phyloP scores from a whole-genome alignment of 1,139 yeast species.

The Hyphopichia pseudoburtonii region DNA sequence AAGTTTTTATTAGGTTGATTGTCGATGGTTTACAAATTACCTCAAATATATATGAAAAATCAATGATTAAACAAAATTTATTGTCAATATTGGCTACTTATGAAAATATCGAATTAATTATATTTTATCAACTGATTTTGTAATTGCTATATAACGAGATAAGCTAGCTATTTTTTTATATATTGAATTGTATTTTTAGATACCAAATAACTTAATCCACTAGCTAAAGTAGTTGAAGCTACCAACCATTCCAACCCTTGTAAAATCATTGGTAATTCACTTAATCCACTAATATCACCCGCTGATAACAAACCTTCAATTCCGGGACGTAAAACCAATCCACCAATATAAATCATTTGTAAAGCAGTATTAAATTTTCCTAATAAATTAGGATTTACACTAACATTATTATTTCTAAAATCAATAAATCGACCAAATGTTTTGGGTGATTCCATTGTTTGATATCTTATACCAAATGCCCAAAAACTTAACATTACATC shows the following conservation, averaged over 20 bases:
- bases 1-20: too few species aligned
- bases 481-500: slow-evolving; percentile 76
- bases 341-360: slow-evolving; percentile 88
- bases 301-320: slow-evolving; percentile 31
- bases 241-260: slow-evolving; percentile 43
- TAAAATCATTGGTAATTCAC: slow-evolving; percentile 8
- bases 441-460: slow-evolving; percentile 73
- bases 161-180: slow-evolving; percentile 13
- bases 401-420: slow-evolving; percentile 77
- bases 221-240: slow-evolving; percentile 71
- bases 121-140: too few species aligned
- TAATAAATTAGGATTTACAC: slow-evolving; percentile 84
- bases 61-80: too few species aligned
- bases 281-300: slow-evolving; percentile 8
- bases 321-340: slow-evolving; percentile 68
- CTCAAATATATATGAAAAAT: too few species aligned
- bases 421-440: slow-evolving; percentile 67
- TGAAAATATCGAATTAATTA: too few species aligned
- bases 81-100: too few species aligned
- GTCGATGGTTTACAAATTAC: too few species aligned
- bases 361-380: slow-evolving; percentile 88
- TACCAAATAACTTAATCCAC: slow-evolving; percentile 77
- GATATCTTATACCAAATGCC: slow-evolving; percentile 72
- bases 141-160: too few species aligned
- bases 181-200: slow-evolving; percentile 66